Evolutionary conservation across 202 grass and related monocot genomes (phyloP), one percentile per base, ranked within the genome.

Genomic region (Bolboschoenoplectus hybrid): DNA sequence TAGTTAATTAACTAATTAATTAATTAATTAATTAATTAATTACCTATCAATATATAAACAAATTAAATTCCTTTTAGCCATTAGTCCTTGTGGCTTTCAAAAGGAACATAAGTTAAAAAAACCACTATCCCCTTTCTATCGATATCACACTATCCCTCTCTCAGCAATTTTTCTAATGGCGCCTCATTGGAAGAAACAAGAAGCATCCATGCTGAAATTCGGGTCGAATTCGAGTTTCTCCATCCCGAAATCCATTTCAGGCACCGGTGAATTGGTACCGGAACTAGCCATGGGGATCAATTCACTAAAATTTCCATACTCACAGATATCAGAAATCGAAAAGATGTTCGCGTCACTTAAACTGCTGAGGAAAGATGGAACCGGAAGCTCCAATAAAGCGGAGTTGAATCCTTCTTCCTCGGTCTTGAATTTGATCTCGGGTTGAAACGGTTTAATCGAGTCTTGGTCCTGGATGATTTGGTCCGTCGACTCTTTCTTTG

Each of bases 101-200:
- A 82, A 73, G n/a, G 41, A 49, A 49, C 13, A 74, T 0, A 77
- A 55, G 67, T 62, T 52, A 39, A 4, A 82, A 26, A 34, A 82
- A 56, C 50, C 62, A 45, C 35, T 46, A 55, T 87, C 51, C 38
- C 39, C 34, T 87, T 26, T 43, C 62, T 80, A 43, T 39, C 8
- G 19, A 57, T 52, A 71, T 82, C 51, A 85, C 67, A 47, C 45
- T 50, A 68, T 36, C 10, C 67, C 20, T 64, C 58, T 63, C 40
- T 36, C 26, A 76, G 49, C 47, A 76, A 32, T 74, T 19, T 11
- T 52, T 52, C 26, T 45, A 67, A 43, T 57, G 35, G 45, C 11
- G 40, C 83, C 73, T 75, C 78, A 74, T 38, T 65, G 32, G 80
- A 89, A 90, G 49, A 86, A 84, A 39, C 88, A 82, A 9, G 77